Percentiles rank a stretch among this genome's conserved stretches.
phyloP scores from a whole-genome alignment of 2,329 filamentous ascomycete species.

The Aspergillus pseudoviridinutans region DNA sequence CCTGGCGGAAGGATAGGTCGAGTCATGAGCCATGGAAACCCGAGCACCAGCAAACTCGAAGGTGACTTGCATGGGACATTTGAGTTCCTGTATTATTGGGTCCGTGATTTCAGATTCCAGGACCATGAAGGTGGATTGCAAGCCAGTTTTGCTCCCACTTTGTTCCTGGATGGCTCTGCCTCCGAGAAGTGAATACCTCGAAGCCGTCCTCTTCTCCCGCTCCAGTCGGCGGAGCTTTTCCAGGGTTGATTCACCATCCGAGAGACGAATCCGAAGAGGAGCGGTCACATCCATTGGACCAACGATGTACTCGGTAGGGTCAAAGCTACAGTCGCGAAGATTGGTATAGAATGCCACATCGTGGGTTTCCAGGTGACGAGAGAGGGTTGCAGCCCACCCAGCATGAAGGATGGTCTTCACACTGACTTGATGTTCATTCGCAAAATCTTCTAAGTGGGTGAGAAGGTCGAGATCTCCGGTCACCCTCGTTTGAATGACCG shows the following conservation, averaged over 20 bases:
- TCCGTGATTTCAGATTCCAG: not conserved
- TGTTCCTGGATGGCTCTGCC: not conserved
- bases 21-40: not conserved
- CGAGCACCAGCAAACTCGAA: not conserved
- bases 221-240: not conserved
- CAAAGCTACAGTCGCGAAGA: not conserved
- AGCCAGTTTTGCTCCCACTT: not conserved
- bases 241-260: not conserved
- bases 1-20: not conserved
- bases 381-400: not conserved
- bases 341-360: not conserved
- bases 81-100: not conserved
- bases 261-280: not conserved
- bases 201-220: not conserved
- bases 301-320: not conserved
- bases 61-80: not conserved
- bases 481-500: too few species aligned
- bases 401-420: not conserved
- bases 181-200: slow-evolving; percentile 1
- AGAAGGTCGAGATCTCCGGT: not conserved
- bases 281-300: not conserved
- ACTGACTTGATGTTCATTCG: not conserved
- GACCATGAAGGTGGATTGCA: not conserved
- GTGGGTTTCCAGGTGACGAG: not conserved
- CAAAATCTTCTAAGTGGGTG: not conserved